A percentile compares a stretch with the other conserved stretches of the same genome.
Conservation (phyloP, 352 stramenopile species). For the Achlya hypogyna region DNA sequence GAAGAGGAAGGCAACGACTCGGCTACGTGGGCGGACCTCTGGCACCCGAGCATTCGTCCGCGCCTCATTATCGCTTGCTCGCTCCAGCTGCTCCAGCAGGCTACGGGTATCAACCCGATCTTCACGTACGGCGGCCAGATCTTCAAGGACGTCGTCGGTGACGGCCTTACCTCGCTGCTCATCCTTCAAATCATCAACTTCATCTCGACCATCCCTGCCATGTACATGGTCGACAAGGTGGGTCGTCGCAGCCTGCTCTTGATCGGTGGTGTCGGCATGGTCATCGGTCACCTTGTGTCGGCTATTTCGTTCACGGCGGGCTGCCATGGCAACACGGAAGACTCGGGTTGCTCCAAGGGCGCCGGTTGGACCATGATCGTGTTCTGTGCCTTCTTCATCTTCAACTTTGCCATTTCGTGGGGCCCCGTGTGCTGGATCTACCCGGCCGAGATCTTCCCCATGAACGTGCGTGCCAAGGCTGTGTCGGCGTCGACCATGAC, state of each 20-base stretch:
- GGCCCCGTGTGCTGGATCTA: slow-evolving; percentile 34
- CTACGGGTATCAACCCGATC: slow-evolving; percentile 30
- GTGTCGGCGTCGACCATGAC: slow-evolving; percentile 35
- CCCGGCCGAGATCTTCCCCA: no score
- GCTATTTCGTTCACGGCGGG: slow-evolving; percentile 31
- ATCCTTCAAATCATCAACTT: slow-evolving; percentile 32
- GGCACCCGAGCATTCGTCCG: slow-evolving; percentile 26
- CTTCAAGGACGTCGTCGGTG: slow-evolving; percentile 27
- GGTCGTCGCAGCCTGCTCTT: slow-evolving; percentile 32
- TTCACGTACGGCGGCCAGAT: no score
- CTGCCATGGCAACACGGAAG: slow-evolving; percentile 26
- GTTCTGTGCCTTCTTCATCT: slow-evolving; percentile 30
- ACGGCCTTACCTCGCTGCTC: slow-evolving; percentile 29
- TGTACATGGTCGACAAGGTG: slow-evolving; percentile 32
- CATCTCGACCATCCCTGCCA: no score
- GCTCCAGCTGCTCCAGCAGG: slow-evolving; percentile 37
- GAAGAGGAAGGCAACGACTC: slow-evolving; percentile 24
- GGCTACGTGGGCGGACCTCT: slow-evolving; percentile 30
- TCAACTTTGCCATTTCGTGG: slow-evolving; percentile 46
- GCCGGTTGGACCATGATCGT: slow-evolving; percentile 32
- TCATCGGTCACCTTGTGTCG: slow-evolving; percentile 28
- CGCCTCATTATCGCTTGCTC: slow-evolving; percentile 28
- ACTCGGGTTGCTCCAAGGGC: slow-evolving; percentile 20
- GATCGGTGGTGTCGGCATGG: slow-evolving; percentile 32
- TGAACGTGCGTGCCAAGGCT: no score